Evolutionary conservation across 257 asterid species (phyloP), one percentile per base, ranked within the genome.

Genomic region (Euphrasia confusa): DNA sequence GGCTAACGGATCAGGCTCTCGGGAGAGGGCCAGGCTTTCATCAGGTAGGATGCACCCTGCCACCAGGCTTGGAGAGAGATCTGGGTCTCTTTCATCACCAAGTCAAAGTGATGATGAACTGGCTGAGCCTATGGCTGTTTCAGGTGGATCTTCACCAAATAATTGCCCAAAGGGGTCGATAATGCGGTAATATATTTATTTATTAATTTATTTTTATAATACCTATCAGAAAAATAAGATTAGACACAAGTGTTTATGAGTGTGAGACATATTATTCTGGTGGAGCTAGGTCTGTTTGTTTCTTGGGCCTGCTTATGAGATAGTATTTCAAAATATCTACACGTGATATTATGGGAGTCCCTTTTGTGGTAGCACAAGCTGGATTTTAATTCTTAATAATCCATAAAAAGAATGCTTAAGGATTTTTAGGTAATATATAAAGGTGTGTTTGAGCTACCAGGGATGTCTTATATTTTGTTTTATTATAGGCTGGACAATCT

Each of bases 401-500:
- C 58, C 50, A 48, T 50, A 52, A 35, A 49, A 24, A 17, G 60
- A 18, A 64, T 64, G 37, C 67, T 27, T 17, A 44, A 27, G 39
- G 54, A 26, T 58, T 21, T 33, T 52, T 28, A 13, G 24, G 35
- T 9, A 47, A 14, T 47, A 5, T 55, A 17, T 11, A 6, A 58
- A 58, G 64, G 48, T 68, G 27, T 74, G 50, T 74, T 24, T 61
- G 61, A 50, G 63, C 45, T 57, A 35, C 59, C 57, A 15, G 35
- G 64, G 54, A 39, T 71, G 61, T 42, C 58, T 60, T 53, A 73
- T 58, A n/a, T 54, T 75, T 72, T 63, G 56, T 45, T 48, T 65
- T 76, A 53, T 59, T 64, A 48, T 73, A 91, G 98, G 90, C 73
- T 88, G 93, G 98, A 88, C 72, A 81, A 81, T 74, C 96, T 91